Evolutionary conservation across 2,329 filamentous ascomycete species (phyloP), one percentile per base, ranked within the genome.

Genomic region (Talaromyces atroroseus): DNA sequence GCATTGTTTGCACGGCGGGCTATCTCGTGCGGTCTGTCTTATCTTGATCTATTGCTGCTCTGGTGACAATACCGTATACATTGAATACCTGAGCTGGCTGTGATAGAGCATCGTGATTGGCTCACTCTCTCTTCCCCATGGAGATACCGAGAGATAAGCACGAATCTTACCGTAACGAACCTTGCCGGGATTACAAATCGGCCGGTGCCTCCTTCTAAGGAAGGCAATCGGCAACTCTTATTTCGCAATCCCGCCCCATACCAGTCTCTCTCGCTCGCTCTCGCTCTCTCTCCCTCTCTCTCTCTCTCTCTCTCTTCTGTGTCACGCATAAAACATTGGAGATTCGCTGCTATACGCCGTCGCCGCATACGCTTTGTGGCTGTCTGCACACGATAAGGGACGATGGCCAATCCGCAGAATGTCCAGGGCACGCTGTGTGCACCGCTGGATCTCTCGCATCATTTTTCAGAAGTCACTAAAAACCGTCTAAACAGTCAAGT

Each of bases 401-500:
- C 38, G 14, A 54, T 54, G 52, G 52, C 29, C 34, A 21, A 48
- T 36, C 14, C 11, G 10, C 42, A 40, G 24, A 26, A 52, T 6
- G 32, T 18, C 44, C 44, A 26, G 34, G 12, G 23, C 34, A 56
- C 64, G 51, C 68, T 76, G 29, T 69, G 75, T 50, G 68, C 70
- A 57, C 90, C 92, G 5, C 76, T 84, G 62, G 88, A 96, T 70
- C 78, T 96, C 59, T 87, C 85, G 63, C 89, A 96, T 69, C 87
- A 92, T 68, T 87, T 86, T 63, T 92, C 89, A 1, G 78, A 83
- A 57, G 79, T 84, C 46, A 87, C 90, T 49, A 85, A 80, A 66
- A 80, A 82, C 48, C 81, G 90, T 8, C 64, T 76, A 6, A 76
- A 82, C 6, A 94, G 85, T 66, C 77, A 77, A 45, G 81, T 95